These are phyloP conservation scores for Solanum appendiculatum DNA, from an alignment of 257 asterid genomes.

Conservation along the genomic window DNA sequence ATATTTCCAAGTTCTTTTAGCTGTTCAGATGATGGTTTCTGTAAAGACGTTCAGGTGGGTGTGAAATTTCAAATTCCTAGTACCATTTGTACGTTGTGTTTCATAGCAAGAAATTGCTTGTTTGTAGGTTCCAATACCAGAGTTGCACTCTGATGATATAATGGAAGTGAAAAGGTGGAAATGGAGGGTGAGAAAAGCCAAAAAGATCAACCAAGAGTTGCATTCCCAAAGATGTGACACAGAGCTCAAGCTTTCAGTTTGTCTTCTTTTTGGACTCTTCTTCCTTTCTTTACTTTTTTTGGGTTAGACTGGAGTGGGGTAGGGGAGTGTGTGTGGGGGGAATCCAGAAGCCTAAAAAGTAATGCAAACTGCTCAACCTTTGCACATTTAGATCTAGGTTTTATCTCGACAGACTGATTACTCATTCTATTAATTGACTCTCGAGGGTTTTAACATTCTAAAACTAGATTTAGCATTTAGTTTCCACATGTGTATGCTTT, in stretches of 20 bases:
- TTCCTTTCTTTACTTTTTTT: not conserved
- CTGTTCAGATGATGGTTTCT: not conserved
- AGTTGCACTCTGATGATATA: conserved; percentile 48
- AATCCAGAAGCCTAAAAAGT: not conserved
- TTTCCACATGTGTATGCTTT: not conserved
- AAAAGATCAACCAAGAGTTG: conserved; percentile 79
- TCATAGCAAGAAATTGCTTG: conserved; percentile 6
- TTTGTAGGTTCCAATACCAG: conserved; percentile 73
- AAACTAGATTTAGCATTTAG: not conserved
- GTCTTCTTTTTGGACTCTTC: conserved; percentile 9
- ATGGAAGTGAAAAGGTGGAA: conserved; percentile 67
- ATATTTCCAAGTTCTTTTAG: not conserved
- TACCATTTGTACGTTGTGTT: conserved; percentile 3
- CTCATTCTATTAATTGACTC: not conserved
- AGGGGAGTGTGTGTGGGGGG: not conserved
- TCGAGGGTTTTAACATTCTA: not conserved
- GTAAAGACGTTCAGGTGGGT: not conserved
- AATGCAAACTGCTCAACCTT: not conserved
- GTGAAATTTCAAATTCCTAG: not conserved
- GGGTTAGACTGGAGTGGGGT: not conserved
- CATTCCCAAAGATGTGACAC: conserved; percentile 86
- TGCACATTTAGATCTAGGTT: not conserved
- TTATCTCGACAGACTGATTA: not conserved
- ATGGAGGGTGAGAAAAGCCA: conserved; percentile 71
- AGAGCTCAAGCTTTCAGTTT: conserved; percentile 87